Evolutionary conservation across 2,329 filamentous ascomycete species (phyloP).

Genomic region (Furcasterigmium sp.): DNA sequence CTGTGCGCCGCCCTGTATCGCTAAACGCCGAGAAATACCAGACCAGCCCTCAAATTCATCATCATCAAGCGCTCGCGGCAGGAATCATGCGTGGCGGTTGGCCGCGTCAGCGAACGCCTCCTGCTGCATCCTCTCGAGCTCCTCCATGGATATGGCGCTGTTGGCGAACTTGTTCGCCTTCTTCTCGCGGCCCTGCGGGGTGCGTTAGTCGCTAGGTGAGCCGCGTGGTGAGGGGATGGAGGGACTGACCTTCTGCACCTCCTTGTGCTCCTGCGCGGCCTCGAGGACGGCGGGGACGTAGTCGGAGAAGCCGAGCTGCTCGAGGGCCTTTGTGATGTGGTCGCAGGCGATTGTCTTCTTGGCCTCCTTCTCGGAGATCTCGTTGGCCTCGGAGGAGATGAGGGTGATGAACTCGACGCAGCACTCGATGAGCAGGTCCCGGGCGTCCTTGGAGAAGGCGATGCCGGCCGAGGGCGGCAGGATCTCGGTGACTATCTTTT

Average conservation of each 20-base stretch:
- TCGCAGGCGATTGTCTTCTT: constrained; percentile 99
- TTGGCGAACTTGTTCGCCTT: constrained; percentile 96
- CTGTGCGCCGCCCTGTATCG: neutral
- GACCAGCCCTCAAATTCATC: neutral
- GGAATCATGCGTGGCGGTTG: constrained; percentile 11
- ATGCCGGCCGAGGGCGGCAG: constrained; percentile 70
- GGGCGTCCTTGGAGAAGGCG: constrained; percentile 89
- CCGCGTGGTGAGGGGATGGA: neutral
- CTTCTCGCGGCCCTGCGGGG: constrained; percentile 79
- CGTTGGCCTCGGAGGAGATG: constrained; percentile 97
- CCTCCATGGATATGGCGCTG: constrained; percentile 85
- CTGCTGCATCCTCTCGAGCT: constrained; percentile 82
- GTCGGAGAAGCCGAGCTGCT: constrained; percentile 86
- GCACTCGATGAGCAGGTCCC: constrained; percentile 94
- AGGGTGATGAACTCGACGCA: constrained; percentile 99
- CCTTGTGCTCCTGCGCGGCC: constrained; percentile 87
- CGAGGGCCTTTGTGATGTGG: constrained; percentile 91
- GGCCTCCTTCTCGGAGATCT: constrained; percentile 96
- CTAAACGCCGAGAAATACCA: neutral
- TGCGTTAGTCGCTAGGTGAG: constrained; percentile 9
- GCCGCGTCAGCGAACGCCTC: constrained; percentile 67
- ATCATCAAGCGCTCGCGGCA: neutral
- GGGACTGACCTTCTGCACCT: constrained; percentile 72
- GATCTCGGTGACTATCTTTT: constrained; percentile 91
- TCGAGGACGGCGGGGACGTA: constrained; percentile 86